Base-by-base conservation (phyloP, 306 rosid species). In the Cajanus cajan region DNA sequence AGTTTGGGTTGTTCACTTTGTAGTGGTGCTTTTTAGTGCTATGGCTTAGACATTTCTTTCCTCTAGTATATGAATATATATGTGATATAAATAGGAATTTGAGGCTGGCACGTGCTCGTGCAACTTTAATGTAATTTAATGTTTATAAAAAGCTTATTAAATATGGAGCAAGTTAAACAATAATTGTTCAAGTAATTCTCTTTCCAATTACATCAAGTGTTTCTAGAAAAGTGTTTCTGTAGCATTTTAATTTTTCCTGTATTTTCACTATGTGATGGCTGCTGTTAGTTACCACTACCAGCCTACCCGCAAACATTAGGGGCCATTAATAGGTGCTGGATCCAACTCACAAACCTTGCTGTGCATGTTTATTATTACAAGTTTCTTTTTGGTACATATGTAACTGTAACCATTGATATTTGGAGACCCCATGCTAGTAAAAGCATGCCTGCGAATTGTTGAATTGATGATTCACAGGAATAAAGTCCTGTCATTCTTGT, bases 321-420 rank as follows among this genome's bases (percentile, higher is more conserved):
- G 66, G 66, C 40, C 66, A 28, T 13, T 25, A 6, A 14, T 33
- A 33, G 21, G 22, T 31, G 68, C 33, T 31, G 68, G 68, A 61
- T 61, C 68, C 68, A 61, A 61, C 71, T 45, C 48, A 61, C 47
- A 74, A 13, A 24, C 41, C 59, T n/a, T 74, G 58, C 44, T 25
- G 14, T 28, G 34, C 4, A 74, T 33, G 36, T 33, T 31, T 45
- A 75, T 62, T 10, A 75, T 75, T 61, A 62, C 61, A 44, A 6
- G 45, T 61, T 25, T 31, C 59, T 41, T 39, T 58, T 40, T 21
- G 66, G 66, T 72, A 51, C 69, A 16, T 1, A 15, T 59, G 41
- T 28, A 31, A 59, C 67, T 28, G 10, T 31, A 33, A 61, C 41
- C 31, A 61, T 61, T 61, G 21, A 61, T 61, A 14, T 59, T 15